Evolutionary conservation across 768 basidiomycete species (phyloP).

Genomic region (Boletus subcaerulescens): DNA sequence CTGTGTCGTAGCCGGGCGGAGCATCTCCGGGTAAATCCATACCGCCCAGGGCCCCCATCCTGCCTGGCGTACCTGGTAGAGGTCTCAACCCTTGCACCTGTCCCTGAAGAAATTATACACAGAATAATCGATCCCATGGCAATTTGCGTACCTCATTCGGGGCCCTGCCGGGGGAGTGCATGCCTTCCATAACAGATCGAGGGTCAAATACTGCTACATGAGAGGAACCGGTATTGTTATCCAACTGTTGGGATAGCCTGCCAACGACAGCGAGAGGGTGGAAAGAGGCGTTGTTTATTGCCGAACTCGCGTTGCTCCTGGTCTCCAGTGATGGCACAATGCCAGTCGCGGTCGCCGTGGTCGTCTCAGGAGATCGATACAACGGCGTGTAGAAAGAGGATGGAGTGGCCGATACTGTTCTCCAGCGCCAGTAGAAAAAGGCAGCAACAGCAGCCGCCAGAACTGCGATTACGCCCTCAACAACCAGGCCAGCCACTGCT

Average conservation of each 20-base stretch:
- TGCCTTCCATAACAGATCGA: not conserved
- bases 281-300: not conserved
- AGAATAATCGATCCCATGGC: not conserved
- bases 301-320: not conserved
- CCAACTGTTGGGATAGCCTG: not conserved
- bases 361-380: slow-evolving; percentile 1
- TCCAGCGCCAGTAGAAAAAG: slow-evolving; percentile 27
- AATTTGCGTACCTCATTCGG: slow-evolving; percentile 10
- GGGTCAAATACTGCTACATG: not conserved
- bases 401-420: slow-evolving; percentile 1
- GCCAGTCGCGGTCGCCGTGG: slow-evolving; percentile 2
- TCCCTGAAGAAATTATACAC: slow-evolving; percentile 2
- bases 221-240: not conserved
- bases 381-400: not conserved
- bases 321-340: slow-evolving; percentile 7
- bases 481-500: slow-evolving; percentile 21
- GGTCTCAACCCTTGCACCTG: not conserved
- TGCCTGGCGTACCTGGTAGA: slow-evolving; percentile 4
- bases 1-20: slow-evolving; percentile 22
- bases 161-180: not conserved
- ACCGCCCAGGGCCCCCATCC: not conserved
- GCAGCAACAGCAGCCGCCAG: slow-evolving; percentile 12
- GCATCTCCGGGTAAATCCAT: not conserved
- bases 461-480: slow-evolving; percentile 12
- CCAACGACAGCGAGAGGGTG: not conserved